A percentile compares a stretch with the other conserved stretches of the same genome.
phyloP scores from a whole-genome alignment of 768 basidiomycete species.

The Scleroderma citrinum region DNA sequence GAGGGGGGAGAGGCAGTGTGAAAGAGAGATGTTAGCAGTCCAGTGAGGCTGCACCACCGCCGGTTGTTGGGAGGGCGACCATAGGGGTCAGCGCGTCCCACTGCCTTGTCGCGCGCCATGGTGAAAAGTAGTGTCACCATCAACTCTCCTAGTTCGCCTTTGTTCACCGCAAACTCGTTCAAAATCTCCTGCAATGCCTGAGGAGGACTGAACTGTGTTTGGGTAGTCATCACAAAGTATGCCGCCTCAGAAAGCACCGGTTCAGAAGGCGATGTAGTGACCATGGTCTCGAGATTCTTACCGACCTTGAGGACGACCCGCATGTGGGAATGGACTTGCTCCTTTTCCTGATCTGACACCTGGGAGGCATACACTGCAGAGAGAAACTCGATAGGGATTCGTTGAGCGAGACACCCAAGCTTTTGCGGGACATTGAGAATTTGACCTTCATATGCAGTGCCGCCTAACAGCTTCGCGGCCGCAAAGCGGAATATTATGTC shows the following conservation, averaged over 20 bases:
- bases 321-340: constrained; percentile 29
- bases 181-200: too few species aligned
- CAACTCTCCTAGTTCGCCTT: constrained; percentile 18
- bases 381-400: constrained; percentile 26
- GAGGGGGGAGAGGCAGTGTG: neutral
- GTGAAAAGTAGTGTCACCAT: constrained; percentile 15
- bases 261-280: constrained; percentile 8
- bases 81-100: neutral
- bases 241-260: constrained; percentile 26
- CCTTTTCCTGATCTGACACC: constrained; percentile 10
- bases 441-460: neutral
- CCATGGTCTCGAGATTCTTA: constrained; percentile 11
- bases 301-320: constrained; percentile 19
- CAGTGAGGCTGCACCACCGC: neutral
- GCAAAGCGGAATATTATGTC: too few species aligned
- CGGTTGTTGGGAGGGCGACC: neutral
- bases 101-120: constrained; percentile 20
- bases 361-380: constrained; percentile 10
- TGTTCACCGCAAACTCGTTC: too few species aligned
- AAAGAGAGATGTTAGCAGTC: neutral
- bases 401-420: constrained; percentile 20
- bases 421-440: constrained; percentile 8
- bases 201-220: too few species aligned
- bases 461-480: too few species aligned
- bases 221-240: constrained; percentile 11